Evolutionary conservation across 2,329 filamentous ascomycete species (phyloP), one percentile per base, ranked within the genome.

Genomic region (Drechslera avenae): DNA sequence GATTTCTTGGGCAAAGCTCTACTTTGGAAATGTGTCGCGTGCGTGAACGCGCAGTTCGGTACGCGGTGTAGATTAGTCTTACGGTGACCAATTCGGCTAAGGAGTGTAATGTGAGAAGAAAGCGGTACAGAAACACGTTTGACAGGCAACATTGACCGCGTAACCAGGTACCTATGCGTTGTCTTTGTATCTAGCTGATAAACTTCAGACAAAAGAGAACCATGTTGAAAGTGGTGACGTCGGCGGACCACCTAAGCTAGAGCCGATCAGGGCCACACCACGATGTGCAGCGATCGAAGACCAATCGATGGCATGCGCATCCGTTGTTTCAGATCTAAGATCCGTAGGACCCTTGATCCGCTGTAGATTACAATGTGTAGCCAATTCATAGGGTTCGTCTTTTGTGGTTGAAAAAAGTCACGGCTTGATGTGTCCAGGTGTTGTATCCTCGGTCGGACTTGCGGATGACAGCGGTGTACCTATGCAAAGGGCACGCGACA

Each of bases 171-270:
- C 13, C 26, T 21, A 14, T 26, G 5, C 13, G 19, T 6, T 42
- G 32, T 10, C 52, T 59, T 57, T 57, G 53, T 57, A 53, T 46
- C 39, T 57, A 53, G 46, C 39, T 57, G 32, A 26, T 33, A 46
- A 45, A 39, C 32, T 43, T 36, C 34, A 34, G 13, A 35, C 45
- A 35, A 39, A 32, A 50, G 46, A 30, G 52, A 32, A 37, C 31
- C 12, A 28, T 28, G 26, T 28, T 28, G 26, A 48, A 48, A 66
- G 58, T 64, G 56, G 57, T 66, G 63, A 66, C 63, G 63, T 66
- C 59, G 62, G 50, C 56, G 51, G 42, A 46, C 35, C 56, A 45
- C 26, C 26, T 32, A 45, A 42, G 40, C 55, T 63, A 56, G 44
- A 56, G 53, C 60, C 59, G 50, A 63, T 61, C 48, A 39, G 46